Evolutionary conservation across 257 asterid species (phyloP), one percentile per base, ranked within the genome.

Genomic region (Anisodus acutangulus): DNA sequence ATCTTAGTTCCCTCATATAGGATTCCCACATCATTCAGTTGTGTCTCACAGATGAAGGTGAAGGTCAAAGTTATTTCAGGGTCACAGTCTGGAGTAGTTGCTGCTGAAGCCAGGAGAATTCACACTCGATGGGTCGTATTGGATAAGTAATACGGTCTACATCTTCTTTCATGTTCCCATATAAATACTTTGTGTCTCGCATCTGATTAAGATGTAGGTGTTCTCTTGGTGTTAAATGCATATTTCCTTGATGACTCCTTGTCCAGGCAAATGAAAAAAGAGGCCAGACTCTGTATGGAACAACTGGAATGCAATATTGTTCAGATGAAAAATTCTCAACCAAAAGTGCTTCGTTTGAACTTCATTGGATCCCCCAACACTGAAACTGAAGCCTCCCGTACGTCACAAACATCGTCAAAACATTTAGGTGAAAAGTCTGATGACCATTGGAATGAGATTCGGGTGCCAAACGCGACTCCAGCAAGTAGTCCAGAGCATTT

Each of bases 381-480:
- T 31, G 86, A 89, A 26, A 35, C 72, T 47, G 88, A 87, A 37
- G 85, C 51, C 43, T 79, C 84, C 59, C 43, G 76, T 16, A 67
- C 26, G 49, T 84, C 90, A 57, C 91, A 85, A 86, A 81, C 90
- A 43, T 82, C 83, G 2, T 71, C 19, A 51, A 84, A 55, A 60
- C 82, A 59, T 60, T 70, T 26, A 72, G 79, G 57, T 60, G 85
- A 85, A 26, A 84, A 83, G 74, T 79, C 89, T 9, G 88, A 80
- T 8, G 89, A 80, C 82, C 57, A 72, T 62, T 80, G 88, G 89
- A 84, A 88, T 80, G 83, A 80, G 74, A 88, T 83, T 43, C 93
- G 88, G 87, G 98, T 89, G 83, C 99, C 95, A 22, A 93, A 92
- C 53, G 99, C 91, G 88, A 95, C 97, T 85, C 99, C 98, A 19